phyloP scores from a whole-genome alignment of 306 rosid species.

The Albizia julibrissin region DNA sequence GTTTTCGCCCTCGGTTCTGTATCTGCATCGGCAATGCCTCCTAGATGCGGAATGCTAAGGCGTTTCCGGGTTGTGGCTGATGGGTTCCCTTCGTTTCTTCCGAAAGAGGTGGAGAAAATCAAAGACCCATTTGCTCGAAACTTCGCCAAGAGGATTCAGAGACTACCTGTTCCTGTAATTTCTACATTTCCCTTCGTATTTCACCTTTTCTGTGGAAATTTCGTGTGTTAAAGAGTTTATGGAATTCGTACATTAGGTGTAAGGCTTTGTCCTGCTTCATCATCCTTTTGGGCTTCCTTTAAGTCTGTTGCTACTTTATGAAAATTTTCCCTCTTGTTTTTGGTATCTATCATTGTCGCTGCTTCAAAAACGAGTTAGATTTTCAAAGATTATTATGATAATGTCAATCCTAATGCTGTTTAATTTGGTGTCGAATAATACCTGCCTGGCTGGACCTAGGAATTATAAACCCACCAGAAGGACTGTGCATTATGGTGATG shows the following conservation, averaged over 20 bases:
- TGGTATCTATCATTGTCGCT: not conserved
- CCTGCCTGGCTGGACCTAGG: not conserved
- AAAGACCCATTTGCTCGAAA: constrained; percentile 62
- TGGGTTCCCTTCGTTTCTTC: constrained; percentile 76
- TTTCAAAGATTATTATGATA: not conserved
- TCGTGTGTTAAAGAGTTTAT: not conserved
- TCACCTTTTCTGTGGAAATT: not conserved
- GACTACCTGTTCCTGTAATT: constrained; percentile 59
- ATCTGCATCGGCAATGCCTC: not conserved
- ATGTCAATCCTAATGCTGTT: too few relatives aligned
- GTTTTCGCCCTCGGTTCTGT: constrained; percentile 28
- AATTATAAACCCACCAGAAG: not conserved
- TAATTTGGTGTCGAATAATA: too few relatives aligned
- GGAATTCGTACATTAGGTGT: not conserved
- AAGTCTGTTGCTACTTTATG: not conserved
- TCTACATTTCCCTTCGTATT: not conserved
- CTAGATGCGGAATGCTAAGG: constrained; percentile 15
- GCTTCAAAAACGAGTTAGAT: not conserved
- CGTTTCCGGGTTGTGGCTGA: constrained; percentile 35
- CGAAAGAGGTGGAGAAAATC: constrained; percentile 52
- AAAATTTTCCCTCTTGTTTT: not conserved
- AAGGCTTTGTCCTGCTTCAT: not conserved
- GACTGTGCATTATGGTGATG: not conserved
- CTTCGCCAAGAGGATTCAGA: constrained; percentile 60
- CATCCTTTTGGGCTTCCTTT: not conserved